Evolutionary conservation across 495 filamentous ascomycete species (phyloP).

Genomic region (Penicillium simplicissimum): DNA sequence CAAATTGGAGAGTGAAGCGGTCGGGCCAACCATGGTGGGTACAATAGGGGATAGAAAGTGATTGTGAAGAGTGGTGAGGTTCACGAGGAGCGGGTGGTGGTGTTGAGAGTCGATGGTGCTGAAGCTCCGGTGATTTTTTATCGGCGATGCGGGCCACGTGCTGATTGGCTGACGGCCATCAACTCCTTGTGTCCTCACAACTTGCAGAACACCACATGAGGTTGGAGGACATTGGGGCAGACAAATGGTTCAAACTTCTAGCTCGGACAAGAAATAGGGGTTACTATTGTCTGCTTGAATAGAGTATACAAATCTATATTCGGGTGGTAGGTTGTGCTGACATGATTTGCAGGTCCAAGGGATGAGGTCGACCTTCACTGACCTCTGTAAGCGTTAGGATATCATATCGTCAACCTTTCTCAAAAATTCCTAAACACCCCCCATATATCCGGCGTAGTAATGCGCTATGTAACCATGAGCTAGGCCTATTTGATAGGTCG

Average conservation of each 20-base stretch:
- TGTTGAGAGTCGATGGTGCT: not conserved
- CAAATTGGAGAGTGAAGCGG: slow-evolving; percentile 52
- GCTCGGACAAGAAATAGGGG: no score
- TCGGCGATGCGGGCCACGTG: slow-evolving; percentile 20
- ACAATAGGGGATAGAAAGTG: not conserved
- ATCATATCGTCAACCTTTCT: no score
- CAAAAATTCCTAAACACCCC: no score
- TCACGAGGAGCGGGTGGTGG: not conserved
- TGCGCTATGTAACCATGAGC: no score
- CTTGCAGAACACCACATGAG: not conserved
- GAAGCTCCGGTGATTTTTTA: slow-evolving; percentile 26
- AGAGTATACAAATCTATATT: not conserved
- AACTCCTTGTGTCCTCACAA: not conserved
- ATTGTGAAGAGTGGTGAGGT: not conserved
- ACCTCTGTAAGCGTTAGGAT: no score
- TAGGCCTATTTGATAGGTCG: not conserved
- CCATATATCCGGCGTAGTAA: no score
- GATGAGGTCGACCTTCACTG: not conserved
- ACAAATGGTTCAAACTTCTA: not conserved
- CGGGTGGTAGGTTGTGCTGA: not conserved
- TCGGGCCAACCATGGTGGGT: slow-evolving; percentile 40
- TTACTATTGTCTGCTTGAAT: not conserved
- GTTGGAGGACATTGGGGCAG: not conserved
- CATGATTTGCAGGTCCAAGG: not conserved
- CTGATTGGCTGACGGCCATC: slow-evolving; percentile 22